Base-by-base conservation (phyloP, 441 rosid genomes). In the Cnidoscolus chayamansa region DNA sequence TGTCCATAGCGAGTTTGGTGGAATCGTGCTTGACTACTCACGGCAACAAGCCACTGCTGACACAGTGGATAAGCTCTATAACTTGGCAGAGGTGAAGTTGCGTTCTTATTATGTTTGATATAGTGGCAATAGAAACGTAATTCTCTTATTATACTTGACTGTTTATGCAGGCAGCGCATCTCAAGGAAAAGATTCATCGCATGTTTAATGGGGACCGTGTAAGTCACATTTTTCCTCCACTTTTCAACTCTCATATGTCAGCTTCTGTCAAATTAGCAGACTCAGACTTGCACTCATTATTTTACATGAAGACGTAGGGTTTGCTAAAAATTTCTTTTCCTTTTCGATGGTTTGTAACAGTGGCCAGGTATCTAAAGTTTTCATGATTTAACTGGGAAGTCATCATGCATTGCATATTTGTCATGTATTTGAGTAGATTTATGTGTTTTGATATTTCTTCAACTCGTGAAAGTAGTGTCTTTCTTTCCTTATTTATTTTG, bases 131-230 rank as follows among this genome's bases (percentile, higher is more conserved):
- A 12, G 49, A 20, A 48, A 55, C 20, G 20, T 25, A 2, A 10
- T 15, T 25, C 31, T 7, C 31, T 67, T 51, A 40, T 55, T 35
- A 4, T 56, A 37, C 45, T 37, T 19, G 6, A 19, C n/a, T 64
- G 43, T 19, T 67, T 50, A 63, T 66, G 70, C 84, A 94, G 97
- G 90, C 84, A 53, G 94, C 94, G 20, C 80, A 80, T 73, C 89
- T 94, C 72, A 82, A 86, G 63, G 84, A 90, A 81, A 87, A 94
- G 88, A 86, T 94, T 70, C 70, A 70, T 73, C 80, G 85, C 65
- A 90, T 94, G 97, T 89, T 74, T 78, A 83, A 74, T 15, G 97
- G 98, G 37, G 97, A 90, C 49, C 94, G 75, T 78, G 98, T 92
- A 78, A 90, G 94, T 80, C 59, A 30, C 7, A 3, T 9, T 77